Base-by-base conservation (phyloP, 2,329 filamentous ascomycete species). In the Penicillium sp. region DNA sequence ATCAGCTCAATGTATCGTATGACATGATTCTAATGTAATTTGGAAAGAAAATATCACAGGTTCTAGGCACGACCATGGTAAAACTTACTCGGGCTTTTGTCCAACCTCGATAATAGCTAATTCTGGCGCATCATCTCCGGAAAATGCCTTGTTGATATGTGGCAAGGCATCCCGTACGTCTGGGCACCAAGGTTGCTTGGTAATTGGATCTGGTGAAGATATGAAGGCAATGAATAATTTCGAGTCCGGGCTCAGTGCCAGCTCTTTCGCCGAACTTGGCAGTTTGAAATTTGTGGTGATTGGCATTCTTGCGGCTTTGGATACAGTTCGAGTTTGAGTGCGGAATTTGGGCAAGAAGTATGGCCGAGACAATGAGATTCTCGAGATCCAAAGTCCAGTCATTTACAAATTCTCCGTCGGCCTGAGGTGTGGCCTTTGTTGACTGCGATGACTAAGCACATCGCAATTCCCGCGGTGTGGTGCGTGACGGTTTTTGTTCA, bases 151-250 rank as follows among this genome's bases (percentile, higher is more conserved):
- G 3, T 67, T 56, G 23, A 77, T 65, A 43, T 67, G 56, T 0
- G 75, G 75, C 54, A 76, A 56, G 0, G 75, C 72, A 9, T 71
- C 72, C 15, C 72, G 68, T 27, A 77, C 75, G 50, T 77, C 75
- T 0, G 76, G 75, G 25, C 75, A 78, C 76, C 75, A 77, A 4
- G 75, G 67, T 55, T 72, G 63, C 8, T 68, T 67, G 19, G 75
- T 77, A 3, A 59, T 58, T 8, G 73, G 69, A 43, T 76, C 73
- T 35, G 69, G 47, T 33, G 72, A 75, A 2, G 75, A 71, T 35
- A 73, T 67, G 61, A 77, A 77, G n/a, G 72, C 66, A 46, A 77
- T 53, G 61, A 75, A 77, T 3, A 71, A 47, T 15, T 59, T 65
- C 2, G 70, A 66, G 42, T 51, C 51, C 21, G 60, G 25, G 13